These are phyloP conservation scores for Hypomyces perniciosus DNA, from an alignment of 2,329 filamentous ascomycete genomes.

Conservation along the genomic window DNA sequence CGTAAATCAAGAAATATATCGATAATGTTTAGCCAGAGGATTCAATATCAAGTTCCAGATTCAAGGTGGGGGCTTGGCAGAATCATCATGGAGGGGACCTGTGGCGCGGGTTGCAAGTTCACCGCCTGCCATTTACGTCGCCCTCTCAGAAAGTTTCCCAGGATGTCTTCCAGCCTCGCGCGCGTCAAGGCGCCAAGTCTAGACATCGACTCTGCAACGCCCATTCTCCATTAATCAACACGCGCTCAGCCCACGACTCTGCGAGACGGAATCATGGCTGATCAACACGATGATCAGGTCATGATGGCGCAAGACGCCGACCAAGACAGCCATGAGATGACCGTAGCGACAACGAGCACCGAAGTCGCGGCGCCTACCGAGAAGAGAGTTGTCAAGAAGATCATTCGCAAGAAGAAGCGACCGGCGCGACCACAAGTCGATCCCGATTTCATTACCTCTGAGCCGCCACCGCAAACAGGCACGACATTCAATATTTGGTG, in stretches of 20 bases:
- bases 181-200: neutral
- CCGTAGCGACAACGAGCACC: constrained; percentile 32
- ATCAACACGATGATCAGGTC: constrained; percentile 21
- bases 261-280: constrained; percentile 26
- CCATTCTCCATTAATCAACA: constrained; percentile 17
- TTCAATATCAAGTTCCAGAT: constrained; percentile 17
- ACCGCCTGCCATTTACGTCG: constrained; percentile 24
- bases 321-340: constrained; percentile 26
- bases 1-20: neutral
- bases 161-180: constrained; percentile 23
- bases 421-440: constrained; percentile 91
- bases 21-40: neutral
- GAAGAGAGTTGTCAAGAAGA: constrained; percentile 72
- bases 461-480: constrained; percentile 85
- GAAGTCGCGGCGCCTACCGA: constrained; percentile 43
- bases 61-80: constrained; percentile 24
- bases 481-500: constrained; percentile 76
- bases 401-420: constrained; percentile 83
- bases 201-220: constrained; percentile 17
- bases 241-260: neutral
- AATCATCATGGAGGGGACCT: constrained; percentile 17
- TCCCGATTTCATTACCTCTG: constrained; percentile 70
- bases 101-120: constrained; percentile 15
- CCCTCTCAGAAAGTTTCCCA: constrained; percentile 13
- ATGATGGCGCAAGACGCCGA: constrained; percentile 20